These are phyloP conservation scores for Bolboschoenus planiculmis DNA, from an alignment of 176 grass and related monocot species.

Conservation along the genomic window DNA sequence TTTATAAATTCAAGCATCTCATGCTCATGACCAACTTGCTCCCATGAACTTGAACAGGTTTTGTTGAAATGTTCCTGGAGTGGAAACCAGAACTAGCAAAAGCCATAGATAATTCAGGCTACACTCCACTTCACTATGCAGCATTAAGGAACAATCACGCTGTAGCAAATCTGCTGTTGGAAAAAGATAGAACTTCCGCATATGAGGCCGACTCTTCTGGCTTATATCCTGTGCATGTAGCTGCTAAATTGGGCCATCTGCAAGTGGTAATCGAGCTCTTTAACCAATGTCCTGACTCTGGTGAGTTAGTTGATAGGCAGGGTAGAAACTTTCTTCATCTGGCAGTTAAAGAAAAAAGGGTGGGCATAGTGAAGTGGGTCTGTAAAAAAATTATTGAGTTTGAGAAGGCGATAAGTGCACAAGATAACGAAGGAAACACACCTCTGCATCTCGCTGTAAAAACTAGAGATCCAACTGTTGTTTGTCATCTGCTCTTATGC, in stretches of 20 bases:
- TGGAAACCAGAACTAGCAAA: not conserved
- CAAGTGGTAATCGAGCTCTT: not conserved
- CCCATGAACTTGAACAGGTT: conserved; percentile 1
- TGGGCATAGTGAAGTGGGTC: not conserved
- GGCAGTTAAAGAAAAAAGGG: not conserved
- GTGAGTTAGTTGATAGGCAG: not conserved
- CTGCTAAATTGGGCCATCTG: not conserved
- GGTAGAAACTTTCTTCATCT: not conserved
- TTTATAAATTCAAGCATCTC: too few relatives aligned
- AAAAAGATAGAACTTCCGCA: not conserved
- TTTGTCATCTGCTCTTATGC: not conserved
- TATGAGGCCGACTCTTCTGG: conserved; percentile 7
- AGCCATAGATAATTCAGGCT: not conserved
- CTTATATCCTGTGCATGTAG: conserved; percentile 23
- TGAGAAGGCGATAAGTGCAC: not conserved
- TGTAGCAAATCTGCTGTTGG: not conserved
- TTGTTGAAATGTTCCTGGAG: not conserved
- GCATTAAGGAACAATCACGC: not conserved
- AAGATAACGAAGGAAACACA: not conserved
- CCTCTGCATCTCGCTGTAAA: not conserved
- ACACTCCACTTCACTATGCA: not conserved
- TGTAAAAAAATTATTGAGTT: not conserved
- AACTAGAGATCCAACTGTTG: not conserved
- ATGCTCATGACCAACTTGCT: not conserved
- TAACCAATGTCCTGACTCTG: not conserved